Base-by-base conservation (phyloP, 768 basidiomycete species). In the Hemileccinum rubropunctum region DNA sequence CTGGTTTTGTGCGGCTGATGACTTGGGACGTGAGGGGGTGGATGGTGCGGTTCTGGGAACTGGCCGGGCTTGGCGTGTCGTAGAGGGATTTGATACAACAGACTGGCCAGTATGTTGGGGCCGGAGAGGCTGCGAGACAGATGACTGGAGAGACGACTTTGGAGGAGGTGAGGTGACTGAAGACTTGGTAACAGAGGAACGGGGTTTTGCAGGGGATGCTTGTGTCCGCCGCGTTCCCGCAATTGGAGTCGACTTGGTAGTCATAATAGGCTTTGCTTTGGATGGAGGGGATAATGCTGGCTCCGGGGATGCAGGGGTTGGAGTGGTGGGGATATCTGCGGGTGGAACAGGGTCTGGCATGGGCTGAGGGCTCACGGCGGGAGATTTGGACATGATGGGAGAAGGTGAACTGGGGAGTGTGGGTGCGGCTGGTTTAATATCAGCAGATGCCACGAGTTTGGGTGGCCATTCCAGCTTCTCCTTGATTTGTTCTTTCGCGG, bases 401-500 rank as follows among this genome's bases (percentile, higher is more conserved):
- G 60, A 56, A 23, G 63, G 51, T 26, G 72, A 68, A 21, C 69
- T 61, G 41, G 77, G 69, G 45, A 74, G 67, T 38, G 73, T 44
- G 54, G 67, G 59, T 41, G 65, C 63, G 20, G 36, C 9, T 17
- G 73, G 66, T 59, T 73, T 76, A 30, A 65, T 64, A 54, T 65
- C 65, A 42, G 47, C 20, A 28, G 67, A 62, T n/a, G 63, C 52
- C 41, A 67, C 47, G 35, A 72, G 60, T 63, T 73, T 79, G 33
- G 83, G 88, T 7, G 88, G 86, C 87, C 87, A 89, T 75, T 91
- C 90, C 38, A 81, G 78, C 62, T 78, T 82, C 65, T 86, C 86
- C 68, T 80, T 85, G 34, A 70, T 62, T 59, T 88, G 87, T 59
- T 83, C 84, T 66, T 79, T 83, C 30, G 73, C 70, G 12, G 83